phyloP scores from a whole-genome alignment of 441 rosid genomes.

The Erodium texanum region DNA sequence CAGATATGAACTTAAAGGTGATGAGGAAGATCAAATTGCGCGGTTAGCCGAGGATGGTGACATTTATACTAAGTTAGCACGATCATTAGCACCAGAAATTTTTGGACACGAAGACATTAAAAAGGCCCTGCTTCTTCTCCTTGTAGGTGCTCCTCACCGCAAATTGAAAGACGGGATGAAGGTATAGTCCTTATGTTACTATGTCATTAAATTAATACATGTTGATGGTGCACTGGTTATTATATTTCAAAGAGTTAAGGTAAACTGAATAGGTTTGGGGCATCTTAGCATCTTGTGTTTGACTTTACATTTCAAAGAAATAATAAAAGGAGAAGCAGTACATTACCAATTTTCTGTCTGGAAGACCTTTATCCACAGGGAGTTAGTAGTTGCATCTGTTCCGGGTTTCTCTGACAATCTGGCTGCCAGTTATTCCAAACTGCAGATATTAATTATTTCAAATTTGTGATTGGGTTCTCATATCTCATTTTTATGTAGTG shows the following conservation, averaged over 20 bases:
- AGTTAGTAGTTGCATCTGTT: not conserved
- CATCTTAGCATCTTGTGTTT: not conserved
- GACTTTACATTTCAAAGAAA: not conserved
- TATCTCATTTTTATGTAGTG: not conserved
- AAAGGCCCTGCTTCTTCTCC: constrained; percentile 91
- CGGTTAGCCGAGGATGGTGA: constrained; percentile 95
- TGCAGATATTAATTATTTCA: not conserved
- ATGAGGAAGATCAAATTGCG: constrained; percentile 82
- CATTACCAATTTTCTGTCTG: not conserved
- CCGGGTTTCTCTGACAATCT: not conserved
- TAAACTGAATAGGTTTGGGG: not conserved
- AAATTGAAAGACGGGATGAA: constrained; percentile 97
- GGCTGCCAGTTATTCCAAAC: not conserved
- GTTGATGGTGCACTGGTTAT: not conserved
- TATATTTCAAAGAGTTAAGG: not conserved
- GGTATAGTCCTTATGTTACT: constrained; percentile 33
- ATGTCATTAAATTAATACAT: not conserved
- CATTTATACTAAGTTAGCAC: constrained; percentile 82
- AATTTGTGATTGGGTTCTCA: not conserved
- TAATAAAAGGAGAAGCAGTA: not conserved
- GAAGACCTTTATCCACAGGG: not conserved
- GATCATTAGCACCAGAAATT: constrained; percentile 95
- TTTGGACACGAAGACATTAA: constrained; percentile 98
- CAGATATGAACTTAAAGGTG: constrained; percentile 84
- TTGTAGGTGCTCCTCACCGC: constrained; percentile 97